Evolutionary conservation across 1,139 yeast species (phyloP), one percentile per base, ranked within the genome.

Genomic region (Pichia sp.): DNA sequence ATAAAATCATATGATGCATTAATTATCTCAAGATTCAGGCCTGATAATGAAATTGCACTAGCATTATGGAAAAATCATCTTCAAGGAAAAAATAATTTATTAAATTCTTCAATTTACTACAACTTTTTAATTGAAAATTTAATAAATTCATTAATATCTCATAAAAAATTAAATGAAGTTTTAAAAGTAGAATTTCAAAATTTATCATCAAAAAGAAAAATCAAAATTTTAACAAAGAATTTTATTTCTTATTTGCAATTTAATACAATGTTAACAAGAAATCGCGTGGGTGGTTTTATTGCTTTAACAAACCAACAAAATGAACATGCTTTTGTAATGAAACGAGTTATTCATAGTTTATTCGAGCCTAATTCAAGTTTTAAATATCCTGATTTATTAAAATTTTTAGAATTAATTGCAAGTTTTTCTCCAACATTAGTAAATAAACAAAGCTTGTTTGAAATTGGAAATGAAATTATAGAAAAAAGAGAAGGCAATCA

Each of bases 281-380:
- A 38, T 25, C 38, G 33, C 23, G 45, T 41, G 38, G 47, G 47
- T 36, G 42, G 38, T 35, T 40, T 35, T 26, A 37, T 43, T 22
- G 29, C 36, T 6, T 31, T 38, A 33, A 30, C 33, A 16, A 44
- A 42, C 18, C 21, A 33, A n/a, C 33, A 33, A 16, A 26, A 22
- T 13, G 47, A 44, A 28, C 43, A 44, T 41, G 33, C 45, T 14
- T 30, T 35, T 31, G 38, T 44, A n/a, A 36, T 41, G 41, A 38
- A 36, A 14, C 7, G 15, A 9, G 34, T 35, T 4, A 16, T 44
- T 6, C 19, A 13, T 7, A 25, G 21, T 36, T 20, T 44, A 26
- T 41, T 37, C 24, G 10, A 32, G 6, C n/a, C 15, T 10, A 28
- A 16, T 10, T 15, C 7, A 5, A 14, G 31, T 6, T 33, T 18